Evolutionary conservation across 2,329 filamentous ascomycete species (phyloP), one percentile per base, ranked within the genome.

Genomic region (Paecilomyces variotii): DNA sequence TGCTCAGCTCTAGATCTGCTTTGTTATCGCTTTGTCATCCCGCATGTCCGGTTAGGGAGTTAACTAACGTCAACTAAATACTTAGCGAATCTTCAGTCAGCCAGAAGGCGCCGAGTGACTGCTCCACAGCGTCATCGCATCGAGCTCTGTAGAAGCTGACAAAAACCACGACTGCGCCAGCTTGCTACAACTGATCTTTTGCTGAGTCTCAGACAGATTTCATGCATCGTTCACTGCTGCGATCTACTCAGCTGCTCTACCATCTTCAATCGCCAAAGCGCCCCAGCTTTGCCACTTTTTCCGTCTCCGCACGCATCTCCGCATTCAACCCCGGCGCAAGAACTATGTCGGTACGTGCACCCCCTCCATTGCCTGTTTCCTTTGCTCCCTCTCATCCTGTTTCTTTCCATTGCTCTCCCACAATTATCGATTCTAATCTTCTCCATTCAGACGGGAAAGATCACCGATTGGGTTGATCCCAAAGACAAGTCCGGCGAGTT

Each of bases 401-500:
- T 45, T n/a, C 9, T 45, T 45, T 19, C 19, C 6, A 30, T 51
- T 57, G 4, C 26, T 27, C 3, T 24, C 12, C 52, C 3, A 9
- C 7, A 32, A 26, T 26, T 28, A 50, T n/a, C 26, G 35, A 45
- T 53, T 45, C 51, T 51, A 11, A 32, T 19, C 49, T 32, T 72
- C 68, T 65, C 69, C 5, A 61, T 61, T 32, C 67, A 64, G 55
- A 64, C 73, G 49, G 67, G 67, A 59, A 84, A 82, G 57, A 90
- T 96, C 72, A 92, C 91, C 53, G 85, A 93, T 68, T 96, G 91
- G 91, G 91, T 94, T 56, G 81, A 85, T 62, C 87, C 84, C 53
- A 81, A 81, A 66, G 90, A 94, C 78, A 89, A 85, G 70, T 84
- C 85, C 19, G 93, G 93, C 74, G 91, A 97, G 76, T 97, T 96